Conservation (phyloP, 805 yeast species). For the Lipomyces orientalis region DNA sequence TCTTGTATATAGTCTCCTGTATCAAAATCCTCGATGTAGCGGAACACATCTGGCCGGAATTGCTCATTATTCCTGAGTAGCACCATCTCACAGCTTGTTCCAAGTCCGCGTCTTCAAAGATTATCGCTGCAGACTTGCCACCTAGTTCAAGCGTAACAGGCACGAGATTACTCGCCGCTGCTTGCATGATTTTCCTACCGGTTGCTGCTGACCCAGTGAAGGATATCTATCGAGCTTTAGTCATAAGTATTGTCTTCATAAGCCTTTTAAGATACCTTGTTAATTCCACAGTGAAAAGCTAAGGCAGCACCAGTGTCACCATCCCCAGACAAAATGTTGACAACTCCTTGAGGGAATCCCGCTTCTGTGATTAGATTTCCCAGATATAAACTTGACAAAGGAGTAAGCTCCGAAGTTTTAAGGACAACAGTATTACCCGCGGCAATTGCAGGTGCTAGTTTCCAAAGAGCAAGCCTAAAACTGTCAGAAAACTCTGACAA, state of each 20-base stretch:
- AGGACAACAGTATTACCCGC: slow-evolving; percentile 76
- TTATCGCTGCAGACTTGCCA: slow-evolving; percentile 91
- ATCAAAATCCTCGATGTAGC: slow-evolving; percentile 92
- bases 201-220: slow-evolving; percentile 94
- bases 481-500: neutral
- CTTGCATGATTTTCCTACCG: slow-evolving; percentile 81
- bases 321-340: slow-evolving; percentile 71
- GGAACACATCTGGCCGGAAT: slow-evolving; percentile 95
- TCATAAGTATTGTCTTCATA: neutral
- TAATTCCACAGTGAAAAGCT: slow-evolving; percentile 66
- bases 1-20: slow-evolving; percentile 81
- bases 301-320: slow-evolving; percentile 76
- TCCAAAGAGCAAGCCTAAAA: slow-evolving; percentile 55
- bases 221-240: slow-evolving; percentile 62
- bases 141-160: slow-evolving; percentile 93
- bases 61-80: slow-evolving; percentile 81
- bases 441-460: slow-evolving; percentile 80
- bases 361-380: slow-evolving; percentile 65
- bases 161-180: slow-evolving; percentile 69
- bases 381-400: slow-evolving; percentile 67
- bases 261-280: slow-evolving; percentile 58
- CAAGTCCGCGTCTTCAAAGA: slow-evolving; percentile 84
- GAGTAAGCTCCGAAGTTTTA: slow-evolving; percentile 78
- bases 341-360: slow-evolving; percentile 78
- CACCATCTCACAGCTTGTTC: slow-evolving; percentile 76